Percentiles rank a stretch among this genome's conserved stretches.
These are phyloP conservation scores for Coniophora puteana DNA, from an alignment of 1,284 basidiomycete species.

Conservation along the genomic window DNA sequence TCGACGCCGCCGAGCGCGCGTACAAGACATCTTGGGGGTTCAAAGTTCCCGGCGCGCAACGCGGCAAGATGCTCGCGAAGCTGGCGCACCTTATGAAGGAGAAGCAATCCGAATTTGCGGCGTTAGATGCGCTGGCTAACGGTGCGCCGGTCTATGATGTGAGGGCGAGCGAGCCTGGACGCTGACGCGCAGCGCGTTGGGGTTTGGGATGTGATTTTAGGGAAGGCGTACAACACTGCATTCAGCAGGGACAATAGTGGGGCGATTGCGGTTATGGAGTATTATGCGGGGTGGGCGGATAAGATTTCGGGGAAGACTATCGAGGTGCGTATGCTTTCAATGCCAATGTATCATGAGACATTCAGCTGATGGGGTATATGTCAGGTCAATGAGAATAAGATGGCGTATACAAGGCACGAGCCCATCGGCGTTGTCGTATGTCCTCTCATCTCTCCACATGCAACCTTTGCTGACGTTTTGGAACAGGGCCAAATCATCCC, in stretches of 20 bases:
- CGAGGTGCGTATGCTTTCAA: slow-evolving; percentile 18
- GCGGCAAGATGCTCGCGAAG: slow-evolving; percentile 55
- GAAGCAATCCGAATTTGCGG: slow-evolving; percentile 59
- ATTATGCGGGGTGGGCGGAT: slow-evolving; percentile 38
- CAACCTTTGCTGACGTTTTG: neutral
- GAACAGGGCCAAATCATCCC: slow-evolving; percentile 17
- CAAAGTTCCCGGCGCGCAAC: slow-evolving; percentile 46
- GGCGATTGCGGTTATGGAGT: slow-evolving; percentile 41
- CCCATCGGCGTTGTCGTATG: slow-evolving; percentile 20
- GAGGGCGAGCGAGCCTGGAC: neutral
- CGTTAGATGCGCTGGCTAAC: slow-evolving; percentile 65
- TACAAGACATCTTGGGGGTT: slow-evolving; percentile 48
- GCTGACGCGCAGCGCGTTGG: no score
- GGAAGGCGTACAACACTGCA: slow-evolving; percentile 50
- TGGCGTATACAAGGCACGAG: slow-evolving; percentile 22
- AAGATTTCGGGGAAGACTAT: slow-evolving; percentile 57
- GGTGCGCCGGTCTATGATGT: slow-evolving; percentile 3
- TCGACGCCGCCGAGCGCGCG: slow-evolving; percentile 48
- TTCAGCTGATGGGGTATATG: neutral
- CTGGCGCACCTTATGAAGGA: slow-evolving; percentile 67
- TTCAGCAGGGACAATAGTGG: slow-evolving; percentile 47
- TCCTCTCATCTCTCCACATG: neutral
- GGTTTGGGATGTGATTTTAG: slow-evolving; percentile 16
- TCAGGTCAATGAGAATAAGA: slow-evolving; percentile 16
- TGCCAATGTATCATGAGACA: neutral